Conservation (phyloP, 768 basidiomycete species). For the Termitomyces sp. region DNA sequence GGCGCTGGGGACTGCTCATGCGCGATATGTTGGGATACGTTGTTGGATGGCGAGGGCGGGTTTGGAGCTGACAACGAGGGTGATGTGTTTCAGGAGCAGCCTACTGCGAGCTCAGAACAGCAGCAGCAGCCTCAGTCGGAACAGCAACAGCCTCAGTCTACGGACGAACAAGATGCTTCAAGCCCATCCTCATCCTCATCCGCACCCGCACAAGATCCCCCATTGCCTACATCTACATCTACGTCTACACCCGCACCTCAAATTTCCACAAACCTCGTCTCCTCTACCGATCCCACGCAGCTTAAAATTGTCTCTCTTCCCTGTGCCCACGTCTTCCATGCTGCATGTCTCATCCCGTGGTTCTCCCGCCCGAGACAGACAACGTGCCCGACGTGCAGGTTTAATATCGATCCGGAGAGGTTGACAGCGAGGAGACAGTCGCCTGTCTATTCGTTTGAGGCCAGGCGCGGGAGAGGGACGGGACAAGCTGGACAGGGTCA, state of each 20-base stretch:
- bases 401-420: slow-evolving; percentile 77
- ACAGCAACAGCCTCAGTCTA: not conserved
- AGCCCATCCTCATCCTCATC: not conserved
- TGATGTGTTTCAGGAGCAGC: not conserved
- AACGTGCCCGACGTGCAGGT: slow-evolving; percentile 80
- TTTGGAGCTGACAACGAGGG: slow-evolving; percentile 15
- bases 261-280: not conserved
- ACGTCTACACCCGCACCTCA: slow-evolving; percentile 9
- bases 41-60: slow-evolving; percentile 45
- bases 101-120: not conserved
- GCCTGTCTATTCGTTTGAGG: not conserved
- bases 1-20: slow-evolving; percentile 42
- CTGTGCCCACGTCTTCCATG: slow-evolving; percentile 79
- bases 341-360: slow-evolving; percentile 75
- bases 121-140: not conserved
- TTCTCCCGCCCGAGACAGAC: slow-evolving; percentile 74
- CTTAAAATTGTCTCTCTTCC: slow-evolving; percentile 63
- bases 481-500: not conserved
- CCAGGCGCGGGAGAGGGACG: not conserved
- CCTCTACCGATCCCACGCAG: slow-evolving; percentile 13
- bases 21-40: slow-evolving; percentile 72
- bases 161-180: not conserved
- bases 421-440: slow-evolving; percentile 36
- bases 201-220: not conserved
- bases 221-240: not conserved